phyloP scores from a whole-genome alignment of 192 early-diverging fungal species.

The Dissophora ornata region DNA sequence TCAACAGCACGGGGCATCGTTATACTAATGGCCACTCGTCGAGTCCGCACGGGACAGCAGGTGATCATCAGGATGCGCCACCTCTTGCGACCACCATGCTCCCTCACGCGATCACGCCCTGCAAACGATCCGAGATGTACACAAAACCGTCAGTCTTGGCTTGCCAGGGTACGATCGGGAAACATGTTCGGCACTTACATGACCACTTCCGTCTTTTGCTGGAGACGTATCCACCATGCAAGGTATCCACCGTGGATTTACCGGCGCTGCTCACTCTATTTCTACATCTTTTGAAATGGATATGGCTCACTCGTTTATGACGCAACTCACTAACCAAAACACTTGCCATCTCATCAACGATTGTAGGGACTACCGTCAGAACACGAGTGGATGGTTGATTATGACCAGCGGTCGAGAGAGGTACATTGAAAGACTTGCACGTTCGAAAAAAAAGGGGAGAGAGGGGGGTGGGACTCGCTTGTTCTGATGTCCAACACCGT shows the following conservation, averaged over 20 bases:
- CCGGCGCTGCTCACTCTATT: no score
- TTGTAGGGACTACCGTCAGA: slow-evolving; percentile 14
- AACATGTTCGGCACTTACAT: slow-evolving; percentile 62
- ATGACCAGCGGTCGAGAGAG: slow-evolving; percentile 57
- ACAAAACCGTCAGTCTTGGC: slow-evolving; percentile 52
- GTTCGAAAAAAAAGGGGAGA: no score
- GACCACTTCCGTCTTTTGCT: slow-evolving; percentile 60
- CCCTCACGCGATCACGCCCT: slow-evolving; percentile 8
- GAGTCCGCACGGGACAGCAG: no score
- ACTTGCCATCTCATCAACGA: not conserved
- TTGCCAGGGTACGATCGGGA: slow-evolving; percentile 60
- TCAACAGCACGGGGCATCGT: no score
- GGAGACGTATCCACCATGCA: slow-evolving; percentile 20
- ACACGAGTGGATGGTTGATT: slow-evolving; percentile 52
- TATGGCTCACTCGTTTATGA: no score
- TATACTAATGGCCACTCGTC: no score
- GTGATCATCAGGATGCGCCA: no score
- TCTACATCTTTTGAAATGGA: no score
- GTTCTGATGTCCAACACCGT: no score
- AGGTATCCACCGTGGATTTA: slow-evolving; percentile 13
- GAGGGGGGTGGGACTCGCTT: no score
- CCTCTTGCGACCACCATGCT: not conserved
- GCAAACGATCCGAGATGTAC: slow-evolving; percentile 50
- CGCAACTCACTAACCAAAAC: not conserved
- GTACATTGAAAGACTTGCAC: no score